Conservation (phyloP, 345 rosid genomes). For the Litchi chinensis region DNA sequence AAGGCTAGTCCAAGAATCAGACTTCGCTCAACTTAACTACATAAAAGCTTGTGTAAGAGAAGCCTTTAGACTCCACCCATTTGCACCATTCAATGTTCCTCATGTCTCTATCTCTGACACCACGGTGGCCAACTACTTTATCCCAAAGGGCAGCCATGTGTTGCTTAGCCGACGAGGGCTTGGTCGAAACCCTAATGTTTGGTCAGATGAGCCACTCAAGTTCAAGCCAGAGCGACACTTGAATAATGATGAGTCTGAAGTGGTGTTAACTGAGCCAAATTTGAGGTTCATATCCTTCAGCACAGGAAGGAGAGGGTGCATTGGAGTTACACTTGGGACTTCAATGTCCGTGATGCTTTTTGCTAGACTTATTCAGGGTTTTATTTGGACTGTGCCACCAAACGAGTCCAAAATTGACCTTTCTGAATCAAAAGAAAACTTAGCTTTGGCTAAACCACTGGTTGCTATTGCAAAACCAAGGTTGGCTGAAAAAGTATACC, state of each 20-base stretch:
- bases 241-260: not conserved
- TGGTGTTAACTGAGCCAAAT: slow-evolving; percentile 34
- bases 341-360: slow-evolving; percentile 50
- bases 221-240: slow-evolving; percentile 56
- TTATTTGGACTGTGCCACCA: slow-evolving; percentile 38
- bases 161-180: slow-evolving; percentile 44
- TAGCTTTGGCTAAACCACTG: slow-evolving; percentile 32
- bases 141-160: slow-evolving; percentile 57
- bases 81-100: slow-evolving; percentile 47
- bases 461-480: slow-evolving; percentile 41
- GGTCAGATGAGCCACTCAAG: slow-evolving; percentile 43
- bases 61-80: slow-evolving; percentile 55
- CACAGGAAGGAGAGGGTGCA: slow-evolving; percentile 53
- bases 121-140: slow-evolving; percentile 41
- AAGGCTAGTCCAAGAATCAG: slow-evolving; percentile 53
- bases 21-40: slow-evolving; percentile 43
- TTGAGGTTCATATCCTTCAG: slow-evolving; percentile 47
- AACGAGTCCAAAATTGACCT: slow-evolving; percentile 19
- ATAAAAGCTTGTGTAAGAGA: slow-evolving; percentile 57
- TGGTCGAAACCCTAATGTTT: slow-evolving; percentile 49
- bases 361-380: slow-evolving; percentile 56
- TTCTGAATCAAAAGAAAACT: slow-evolving; percentile 17
- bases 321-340: slow-evolving; percentile 37
- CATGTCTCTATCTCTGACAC: slow-evolving; percentile 38
- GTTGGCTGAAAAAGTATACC: slow-evolving; percentile 35